Evolutionary conservation across 352 stramenopile species (phyloP).

Genomic region (Phytophthora sansomeana): DNA sequence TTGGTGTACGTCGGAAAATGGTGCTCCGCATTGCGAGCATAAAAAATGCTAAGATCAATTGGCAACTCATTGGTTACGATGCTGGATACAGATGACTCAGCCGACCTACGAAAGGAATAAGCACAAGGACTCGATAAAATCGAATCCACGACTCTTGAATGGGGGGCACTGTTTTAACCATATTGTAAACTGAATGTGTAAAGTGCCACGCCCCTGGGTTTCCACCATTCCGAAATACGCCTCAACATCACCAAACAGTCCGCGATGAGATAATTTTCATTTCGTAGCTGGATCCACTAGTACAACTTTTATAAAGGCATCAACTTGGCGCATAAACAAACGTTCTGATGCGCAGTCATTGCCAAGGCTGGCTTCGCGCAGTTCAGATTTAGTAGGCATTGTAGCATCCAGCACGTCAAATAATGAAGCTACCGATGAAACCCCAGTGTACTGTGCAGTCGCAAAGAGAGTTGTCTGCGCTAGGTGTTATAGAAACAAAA

Average conservation of each 20-base stretch:
- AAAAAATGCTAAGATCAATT: background rate
- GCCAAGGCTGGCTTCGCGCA: background rate
- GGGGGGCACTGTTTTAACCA: too few species aligned
- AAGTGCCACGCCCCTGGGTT: too few species aligned
- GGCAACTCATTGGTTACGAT: background rate
- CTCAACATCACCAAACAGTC: too few species aligned
- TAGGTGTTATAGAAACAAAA: too few species aligned
- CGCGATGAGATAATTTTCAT: too few species aligned
- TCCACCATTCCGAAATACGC: too few species aligned
- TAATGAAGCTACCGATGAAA: too few species aligned
- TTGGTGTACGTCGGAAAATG: background rate
- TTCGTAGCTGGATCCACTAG: background rate
- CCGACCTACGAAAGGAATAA: background rate
- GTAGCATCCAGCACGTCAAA: too few species aligned
- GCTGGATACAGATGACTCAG: background rate
- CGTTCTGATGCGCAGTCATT: constrained; percentile 1
- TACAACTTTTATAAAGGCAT: background rate
- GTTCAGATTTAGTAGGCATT: background rate
- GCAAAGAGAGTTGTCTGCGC: too few species aligned
- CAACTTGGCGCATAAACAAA: constrained; percentile 1
- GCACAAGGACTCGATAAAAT: background rate
- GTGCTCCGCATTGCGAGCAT: background rate
- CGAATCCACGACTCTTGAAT: too few species aligned
- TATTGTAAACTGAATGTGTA: too few species aligned
- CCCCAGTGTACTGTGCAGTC: too few species aligned